Evolutionary conservation across 305 asterid species (phyloP).

Genomic region (Vinca major): DNA sequence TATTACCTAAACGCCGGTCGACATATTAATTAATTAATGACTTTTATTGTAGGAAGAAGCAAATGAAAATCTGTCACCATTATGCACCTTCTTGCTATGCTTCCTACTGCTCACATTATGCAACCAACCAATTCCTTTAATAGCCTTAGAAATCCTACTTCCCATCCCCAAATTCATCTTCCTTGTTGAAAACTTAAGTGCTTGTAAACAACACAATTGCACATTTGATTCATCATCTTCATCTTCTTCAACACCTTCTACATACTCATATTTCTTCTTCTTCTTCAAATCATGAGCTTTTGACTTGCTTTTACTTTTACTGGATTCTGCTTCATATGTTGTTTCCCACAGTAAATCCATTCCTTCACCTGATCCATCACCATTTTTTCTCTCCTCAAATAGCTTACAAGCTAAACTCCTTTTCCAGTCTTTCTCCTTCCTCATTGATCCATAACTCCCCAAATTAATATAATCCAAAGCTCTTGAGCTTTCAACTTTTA

Average conservation of each 20-base stretch:
- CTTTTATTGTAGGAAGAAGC: not conserved
- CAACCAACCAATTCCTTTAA: conserved; percentile 84
- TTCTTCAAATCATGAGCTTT: conserved; percentile 12
- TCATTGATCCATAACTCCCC: conserved; percentile 56
- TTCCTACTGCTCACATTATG: conserved; percentile 31
- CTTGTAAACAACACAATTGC: conserved; percentile 69
- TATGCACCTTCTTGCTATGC: conserved; percentile 79
- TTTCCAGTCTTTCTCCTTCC: conserved; percentile 74
- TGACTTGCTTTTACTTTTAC: conserved; percentile 13
- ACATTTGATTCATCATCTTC: conserved; percentile 27
- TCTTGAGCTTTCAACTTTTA: conserved; percentile 18
- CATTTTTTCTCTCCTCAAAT: conserved; percentile 58
- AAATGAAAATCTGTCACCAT: conserved; percentile 31
- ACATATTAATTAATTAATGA: too few species aligned
- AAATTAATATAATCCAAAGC: conserved; percentile 17
- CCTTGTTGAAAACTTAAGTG: conserved; percentile 63
- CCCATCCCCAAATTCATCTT: conserved; percentile 72
- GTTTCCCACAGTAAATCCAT: conserved; percentile 92
- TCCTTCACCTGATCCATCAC: conserved; percentile 45
- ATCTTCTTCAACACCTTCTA: conserved; percentile 5
- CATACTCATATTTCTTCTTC: conserved; percentile 8
- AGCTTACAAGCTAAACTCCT: conserved; percentile 75
- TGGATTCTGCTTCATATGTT: conserved; percentile 37
- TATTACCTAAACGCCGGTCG: too few species aligned
- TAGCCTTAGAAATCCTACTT: conserved; percentile 63